Base-by-base conservation (phyloP, 2,329 filamentous ascomycete genomes). In the Hirsutella minnesotensis region DNA sequence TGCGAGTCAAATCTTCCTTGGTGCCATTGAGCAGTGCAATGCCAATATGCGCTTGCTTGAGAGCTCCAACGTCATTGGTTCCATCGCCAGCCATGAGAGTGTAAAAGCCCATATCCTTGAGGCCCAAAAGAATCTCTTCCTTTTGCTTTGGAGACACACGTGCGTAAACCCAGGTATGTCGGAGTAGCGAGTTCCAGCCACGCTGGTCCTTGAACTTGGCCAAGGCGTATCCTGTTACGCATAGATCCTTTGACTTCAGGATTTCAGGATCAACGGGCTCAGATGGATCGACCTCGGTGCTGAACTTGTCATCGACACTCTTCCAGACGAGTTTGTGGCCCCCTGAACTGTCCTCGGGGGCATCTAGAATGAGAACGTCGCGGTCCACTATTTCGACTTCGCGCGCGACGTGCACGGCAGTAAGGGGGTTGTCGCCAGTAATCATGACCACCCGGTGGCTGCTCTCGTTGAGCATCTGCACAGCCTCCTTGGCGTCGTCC, bases 401-500 rank as follows among this genome's bases (percentile, higher is more conserved):
- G 47, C 83, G 81, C 15, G 92, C 92, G 44, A 98, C 92, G 58
- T 98, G 90, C 10, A 95, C 86, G 50, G 92, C 92, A 34, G 92
- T 98, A 41, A 98, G 74, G 12, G 92, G 90, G 61, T 98, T 98
- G 63, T 98, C 92, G 59, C 92, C 92, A 46, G 92, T 98, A 51
- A 98, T 98, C 92, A 98, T 98, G 53, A 98, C 85, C 38, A 95
- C 88, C 53, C 92, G 86, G 63, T 98, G 92, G 66, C 89, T 96
- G 65, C 90, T 96, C 69, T 98, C 92, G 59, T 95, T 98, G 53
- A 98, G 75, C 87, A 96, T 95, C 51, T 84, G 86, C 34, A 98
- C 86, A 33, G 92, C 81, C 60, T 92, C 82, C 65, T 94, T 85
- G 38, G 92, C 92, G 61, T 98, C 92, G 21, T 95, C 89, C 67